Evolutionary conservation across 2,329 filamentous ascomycete species (phyloP).

Genomic region (Cadophora luteo-olivacea): DNA sequence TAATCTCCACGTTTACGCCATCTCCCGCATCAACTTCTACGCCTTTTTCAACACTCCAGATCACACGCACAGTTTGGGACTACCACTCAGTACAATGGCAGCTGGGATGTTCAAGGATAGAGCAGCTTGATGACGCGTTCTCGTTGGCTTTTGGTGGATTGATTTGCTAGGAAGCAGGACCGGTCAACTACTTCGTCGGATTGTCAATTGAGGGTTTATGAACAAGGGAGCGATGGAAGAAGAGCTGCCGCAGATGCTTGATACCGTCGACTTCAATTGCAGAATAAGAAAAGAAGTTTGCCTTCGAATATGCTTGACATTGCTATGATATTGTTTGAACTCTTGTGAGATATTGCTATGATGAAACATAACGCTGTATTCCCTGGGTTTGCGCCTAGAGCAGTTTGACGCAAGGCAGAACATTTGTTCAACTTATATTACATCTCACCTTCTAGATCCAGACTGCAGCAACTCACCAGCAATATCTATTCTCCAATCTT

Average conservation of each 20-base stretch:
- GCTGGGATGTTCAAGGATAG: constrained; percentile 45
- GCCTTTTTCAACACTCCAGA: constrained; percentile 45
- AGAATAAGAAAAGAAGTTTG: constrained; percentile 43
- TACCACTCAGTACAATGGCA: constrained; percentile 42
- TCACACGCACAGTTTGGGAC: constrained; percentile 39
- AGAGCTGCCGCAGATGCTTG: constrained; percentile 45
- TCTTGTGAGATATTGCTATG: neutral
- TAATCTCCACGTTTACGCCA: constrained; percentile 43
- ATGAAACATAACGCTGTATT: neutral
- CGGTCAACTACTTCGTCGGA: constrained; percentile 44
- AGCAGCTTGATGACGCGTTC: constrained; percentile 45
- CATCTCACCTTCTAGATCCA: neutral
- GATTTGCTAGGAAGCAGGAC: constrained; percentile 43
- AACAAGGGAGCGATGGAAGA: constrained; percentile 40
- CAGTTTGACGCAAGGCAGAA: neutral
- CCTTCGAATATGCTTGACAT: constrained; percentile 30
- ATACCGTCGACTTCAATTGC: constrained; percentile 42
- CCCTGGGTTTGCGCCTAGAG: neutral
- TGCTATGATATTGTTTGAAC: constrained; percentile 8
- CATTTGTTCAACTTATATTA: neutral
- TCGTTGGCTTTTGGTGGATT: constrained; percentile 46
- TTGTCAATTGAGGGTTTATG: constrained; percentile 45
- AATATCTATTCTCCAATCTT: neutral
- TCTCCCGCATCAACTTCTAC: constrained; percentile 46
- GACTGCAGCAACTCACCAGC: neutral